A percentile compares a stretch with the other conserved stretches of the same genome.
Evolutionary conservation across 805 yeast species (phyloP).

Genomic region (Debaryomyces castellii): DNA sequence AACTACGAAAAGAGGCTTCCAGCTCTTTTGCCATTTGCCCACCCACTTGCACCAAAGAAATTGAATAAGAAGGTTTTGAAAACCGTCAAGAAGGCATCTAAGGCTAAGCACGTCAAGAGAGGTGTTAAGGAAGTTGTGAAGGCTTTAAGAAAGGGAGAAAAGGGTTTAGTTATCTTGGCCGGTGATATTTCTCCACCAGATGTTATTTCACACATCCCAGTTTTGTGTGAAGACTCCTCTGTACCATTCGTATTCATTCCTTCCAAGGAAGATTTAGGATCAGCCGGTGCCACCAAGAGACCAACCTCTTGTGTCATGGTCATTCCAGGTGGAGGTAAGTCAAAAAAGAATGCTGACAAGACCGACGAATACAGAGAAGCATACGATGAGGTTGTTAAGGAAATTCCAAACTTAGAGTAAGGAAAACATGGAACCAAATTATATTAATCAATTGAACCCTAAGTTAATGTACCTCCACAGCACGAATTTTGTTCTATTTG

Average conservation of each 20-base stretch:
- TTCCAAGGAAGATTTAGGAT: slow-evolving; percentile 96
- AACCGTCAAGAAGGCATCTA: slow-evolving; percentile 96
- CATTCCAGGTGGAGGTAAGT: slow-evolving; percentile 91
- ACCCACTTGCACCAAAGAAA: slow-evolving; percentile 94
- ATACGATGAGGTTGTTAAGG: slow-evolving; percentile 92
- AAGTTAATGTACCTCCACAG: neutral
- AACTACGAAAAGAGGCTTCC: slow-evolving; percentile 91
- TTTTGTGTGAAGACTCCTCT: slow-evolving; percentile 88
- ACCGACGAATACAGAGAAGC: slow-evolving; percentile 87
- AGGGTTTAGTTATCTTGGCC: slow-evolving; percentile 93
- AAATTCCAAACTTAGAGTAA: slow-evolving; percentile 53
- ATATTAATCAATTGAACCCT: neutral
- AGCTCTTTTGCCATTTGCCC: slow-evolving; percentile 88
- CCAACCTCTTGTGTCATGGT: slow-evolving; percentile 98
- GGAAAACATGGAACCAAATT: neutral
- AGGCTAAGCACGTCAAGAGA: slow-evolving; percentile 96
- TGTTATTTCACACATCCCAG: slow-evolving; percentile 96
- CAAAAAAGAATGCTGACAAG: slow-evolving; percentile 68
- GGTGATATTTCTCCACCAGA: slow-evolving; percentile 98
- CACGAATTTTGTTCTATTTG: neutral
- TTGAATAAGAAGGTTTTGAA: slow-evolving; percentile 92
- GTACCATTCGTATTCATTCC: slow-evolving; percentile 95
- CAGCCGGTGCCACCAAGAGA: slow-evolving; percentile 98
- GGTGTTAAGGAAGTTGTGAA: slow-evolving; percentile 99
- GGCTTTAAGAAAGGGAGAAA: slow-evolving; percentile 96